Percentiles rank a stretch among this genome's conserved stretches.
These are phyloP conservation scores for Aspergillus intermedius DNA, from an alignment of 2,329 filamentous ascomycete genomes.

Conservation along the genomic window DNA sequence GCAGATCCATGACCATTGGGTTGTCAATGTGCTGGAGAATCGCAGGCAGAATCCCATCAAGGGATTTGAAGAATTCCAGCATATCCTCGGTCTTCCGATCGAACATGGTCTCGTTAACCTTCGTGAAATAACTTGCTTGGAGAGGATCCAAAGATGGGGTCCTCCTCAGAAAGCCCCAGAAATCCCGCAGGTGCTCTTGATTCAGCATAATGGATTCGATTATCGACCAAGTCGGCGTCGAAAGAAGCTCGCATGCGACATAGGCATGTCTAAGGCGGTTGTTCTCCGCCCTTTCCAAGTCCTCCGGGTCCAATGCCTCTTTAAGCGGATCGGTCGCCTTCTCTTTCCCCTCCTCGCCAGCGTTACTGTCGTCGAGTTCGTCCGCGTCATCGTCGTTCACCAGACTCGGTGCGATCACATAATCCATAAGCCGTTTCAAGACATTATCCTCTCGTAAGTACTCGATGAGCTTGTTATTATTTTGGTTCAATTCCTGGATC, in stretches of 20 bases:
- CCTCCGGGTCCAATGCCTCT: slow-evolving; percentile 32
- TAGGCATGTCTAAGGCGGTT: slow-evolving; percentile 90
- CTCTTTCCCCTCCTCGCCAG: slow-evolving; percentile 29
- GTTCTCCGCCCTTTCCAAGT: slow-evolving; percentile 73
- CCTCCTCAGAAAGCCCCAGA: slow-evolving; percentile 84
- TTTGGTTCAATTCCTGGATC: slow-evolving; percentile 95
- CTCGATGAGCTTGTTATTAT: slow-evolving; percentile 96
- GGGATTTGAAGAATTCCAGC: slow-evolving; percentile 77
- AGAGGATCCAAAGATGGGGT: slow-evolving; percentile 83
- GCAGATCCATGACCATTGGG: slow-evolving; percentile 94
- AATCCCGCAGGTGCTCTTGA: slow-evolving; percentile 66
- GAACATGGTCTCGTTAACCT: slow-evolving; percentile 94
- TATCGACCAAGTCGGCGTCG: slow-evolving; percentile 95
- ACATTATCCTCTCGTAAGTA: slow-evolving; percentile 84
- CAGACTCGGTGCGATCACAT: slow-evolving; percentile 71
- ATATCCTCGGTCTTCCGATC: slow-evolving; percentile 98
- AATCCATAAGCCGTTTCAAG: slow-evolving; percentile 77
- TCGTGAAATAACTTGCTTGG: slow-evolving; percentile 96
- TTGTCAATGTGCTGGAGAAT: slow-evolving; percentile 93
- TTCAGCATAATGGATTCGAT: slow-evolving; percentile 87
- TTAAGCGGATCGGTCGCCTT: slow-evolving; percentile 30
- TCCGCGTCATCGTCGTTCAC: slow-evolving; percentile 49
- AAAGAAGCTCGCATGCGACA: slow-evolving; percentile 84
- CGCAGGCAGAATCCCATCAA: slow-evolving; percentile 73
- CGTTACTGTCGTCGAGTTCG: slow-evolving; percentile 43